Percentiles rank a stretch among this genome's conserved stretches.
phyloP scores from a whole-genome alignment of 2,329 filamentous ascomycete genomes.

The Fusarium poae region DNA sequence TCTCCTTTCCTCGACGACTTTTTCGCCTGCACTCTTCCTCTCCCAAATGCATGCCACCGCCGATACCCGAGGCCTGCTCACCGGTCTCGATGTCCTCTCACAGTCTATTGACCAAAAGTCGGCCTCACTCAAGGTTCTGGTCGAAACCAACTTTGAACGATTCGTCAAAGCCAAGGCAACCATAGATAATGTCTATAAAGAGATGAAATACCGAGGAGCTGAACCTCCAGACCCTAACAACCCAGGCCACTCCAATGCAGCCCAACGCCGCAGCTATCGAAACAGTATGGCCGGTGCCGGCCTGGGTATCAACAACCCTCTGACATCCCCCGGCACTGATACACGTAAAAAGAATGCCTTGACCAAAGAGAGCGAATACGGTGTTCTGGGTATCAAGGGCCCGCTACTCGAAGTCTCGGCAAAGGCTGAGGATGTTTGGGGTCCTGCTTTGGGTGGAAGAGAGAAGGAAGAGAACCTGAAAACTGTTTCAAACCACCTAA shows the following conservation, averaged over 20 bases:
- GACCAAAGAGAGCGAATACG: conserved; percentile 92
- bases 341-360: conserved; percentile 87
- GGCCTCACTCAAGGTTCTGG: conserved; percentile 92
- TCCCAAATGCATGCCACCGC: conserved; percentile 91
- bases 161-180: conserved; percentile 98
- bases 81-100: conserved; percentile 87
- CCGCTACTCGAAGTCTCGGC: conserved; percentile 90
- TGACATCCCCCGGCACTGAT: conserved; percentile 61
- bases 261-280: conserved; percentile 76
- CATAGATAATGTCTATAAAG: conserved; percentile 98
- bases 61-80: conserved; percentile 83
- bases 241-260: conserved; percentile 72
- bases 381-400: conserved; percentile 86
- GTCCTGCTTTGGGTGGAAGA: conserved; percentile 88
- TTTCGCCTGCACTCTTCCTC: conserved; percentile 91
- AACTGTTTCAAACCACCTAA: conserved; percentile 78
- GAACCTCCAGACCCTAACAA: conserved; percentile 62
- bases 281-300: conserved; percentile 60
- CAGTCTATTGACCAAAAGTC: conserved; percentile 98
- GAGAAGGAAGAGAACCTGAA: conserved; percentile 93
- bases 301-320: conserved; percentile 55
- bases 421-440: conserved; percentile 98
- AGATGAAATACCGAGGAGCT: conserved; percentile 84
- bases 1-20: conserved; percentile 93
- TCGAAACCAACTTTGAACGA: conserved; percentile 97